Evolutionary conservation across 2,329 filamentous ascomycete species (phyloP).

Genomic region (Ustilaginoidea virens): DNA sequence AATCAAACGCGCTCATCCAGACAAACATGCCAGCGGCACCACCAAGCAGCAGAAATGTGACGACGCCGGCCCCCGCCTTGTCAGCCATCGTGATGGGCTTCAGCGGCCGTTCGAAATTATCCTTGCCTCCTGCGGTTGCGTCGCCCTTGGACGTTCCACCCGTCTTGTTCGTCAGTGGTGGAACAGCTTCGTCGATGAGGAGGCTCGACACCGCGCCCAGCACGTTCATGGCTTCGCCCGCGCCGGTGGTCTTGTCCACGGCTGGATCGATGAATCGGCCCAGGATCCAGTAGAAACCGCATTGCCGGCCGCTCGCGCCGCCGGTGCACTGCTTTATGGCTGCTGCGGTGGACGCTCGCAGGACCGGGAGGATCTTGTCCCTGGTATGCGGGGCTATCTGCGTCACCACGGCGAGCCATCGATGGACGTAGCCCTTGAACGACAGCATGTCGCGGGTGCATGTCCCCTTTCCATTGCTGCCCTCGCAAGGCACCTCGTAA

Average conservation of each 20-base stretch:
- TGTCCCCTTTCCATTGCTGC: conserved; percentile 29
- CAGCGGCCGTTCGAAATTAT: conserved; percentile 11
- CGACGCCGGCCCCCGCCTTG: conserved; percentile 30
- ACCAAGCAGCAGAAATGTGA: conserved; percentile 28
- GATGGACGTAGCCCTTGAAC: conserved; percentile 56
- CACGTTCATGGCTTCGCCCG: conserved; percentile 44
- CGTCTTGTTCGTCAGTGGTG: conserved; percentile 27
- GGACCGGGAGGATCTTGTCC: conserved; percentile 37
- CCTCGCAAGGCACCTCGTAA: conserved; percentile 53
- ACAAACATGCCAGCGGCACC: conserved; percentile 27
- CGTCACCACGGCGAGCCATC: conserved; percentile 46
- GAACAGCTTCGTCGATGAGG: conserved; percentile 24
- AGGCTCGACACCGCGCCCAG: conserved; percentile 36
- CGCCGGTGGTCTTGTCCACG: conserved; percentile 37
- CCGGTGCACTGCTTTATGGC: conserved; percentile 49
- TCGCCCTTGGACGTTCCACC: conserved; percentile 35
- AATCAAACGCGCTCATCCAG: conserved; percentile 32
- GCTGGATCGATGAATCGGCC: conserved; percentile 28
- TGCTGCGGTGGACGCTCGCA: conserved; percentile 40
- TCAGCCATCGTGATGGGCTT: conserved; percentile 27
- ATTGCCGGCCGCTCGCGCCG: conserved; percentile 39
- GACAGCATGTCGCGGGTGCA: conserved; percentile 60
- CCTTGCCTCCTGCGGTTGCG: conserved; percentile 21
- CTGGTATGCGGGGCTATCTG: conserved; percentile 46
- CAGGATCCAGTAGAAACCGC: conserved; percentile 47